Conservation (phyloP, 768 basidiomycete species). For the Boletus rubropictus region DNA sequence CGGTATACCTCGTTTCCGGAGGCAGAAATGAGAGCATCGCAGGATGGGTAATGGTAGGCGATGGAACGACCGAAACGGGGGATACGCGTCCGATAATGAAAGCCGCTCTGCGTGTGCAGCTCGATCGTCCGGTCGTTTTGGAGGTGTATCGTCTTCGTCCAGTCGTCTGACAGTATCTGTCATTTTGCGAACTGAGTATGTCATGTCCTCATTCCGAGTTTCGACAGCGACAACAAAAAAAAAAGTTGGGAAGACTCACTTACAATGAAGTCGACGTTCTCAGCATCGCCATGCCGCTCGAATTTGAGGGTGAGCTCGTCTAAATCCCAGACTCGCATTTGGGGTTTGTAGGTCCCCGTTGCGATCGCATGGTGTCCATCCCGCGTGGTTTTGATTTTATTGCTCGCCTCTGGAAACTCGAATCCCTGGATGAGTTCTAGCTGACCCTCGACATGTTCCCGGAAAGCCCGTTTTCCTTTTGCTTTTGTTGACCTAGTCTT, state of each 20-base stretch:
- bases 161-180: slow-evolving; percentile 93
- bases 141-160: slow-evolving; percentile 97
- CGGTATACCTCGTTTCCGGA: slow-evolving; percentile 87
- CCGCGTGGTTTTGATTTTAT: slow-evolving; percentile 80
- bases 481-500: slow-evolving; percentile 57
- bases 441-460: slow-evolving; percentile 76
- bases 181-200: slow-evolving; percentile 1
- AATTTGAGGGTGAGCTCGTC: slow-evolving; percentile 91
- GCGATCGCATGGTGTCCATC: slow-evolving; percentile 92
- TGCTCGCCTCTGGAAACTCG: slow-evolving; percentile 95
- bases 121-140: slow-evolving; percentile 95
- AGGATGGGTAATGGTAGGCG: slow-evolving; percentile 91
- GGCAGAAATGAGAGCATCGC: slow-evolving; percentile 81
- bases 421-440: slow-evolving; percentile 94
- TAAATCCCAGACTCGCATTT: slow-evolving; percentile 93
- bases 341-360: slow-evolving; percentile 96
- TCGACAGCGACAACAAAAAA: neutral
- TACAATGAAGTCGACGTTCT: slow-evolving; percentile 98
- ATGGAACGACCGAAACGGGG: slow-evolving; percentile 90
- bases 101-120: slow-evolving; percentile 88
- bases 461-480: slow-evolving; percentile 51
- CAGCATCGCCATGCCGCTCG: slow-evolving; percentile 91
- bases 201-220: neutral
- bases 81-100: slow-evolving; percentile 90
- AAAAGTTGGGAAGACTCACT: slow-evolving; percentile 43